Base-by-base conservation (phyloP, 169 alveolate species). In the Besnoitia besnoiti region DNA sequence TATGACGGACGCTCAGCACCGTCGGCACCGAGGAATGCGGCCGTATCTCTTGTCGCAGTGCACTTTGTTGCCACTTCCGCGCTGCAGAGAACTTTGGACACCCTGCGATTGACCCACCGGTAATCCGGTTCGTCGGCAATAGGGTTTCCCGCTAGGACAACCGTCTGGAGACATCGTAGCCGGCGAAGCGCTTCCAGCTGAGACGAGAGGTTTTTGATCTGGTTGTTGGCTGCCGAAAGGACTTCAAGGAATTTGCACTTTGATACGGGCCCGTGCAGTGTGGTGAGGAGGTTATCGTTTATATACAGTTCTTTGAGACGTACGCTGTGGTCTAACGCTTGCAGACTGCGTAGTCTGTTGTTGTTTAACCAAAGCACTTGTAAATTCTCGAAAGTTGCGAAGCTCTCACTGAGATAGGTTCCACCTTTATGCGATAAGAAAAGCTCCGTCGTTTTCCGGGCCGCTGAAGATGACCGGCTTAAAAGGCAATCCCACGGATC, bases 201-300 rank as follows among this genome's bases (percentile, higher is more conserved):
- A n/a, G 87, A 39, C 37, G 87, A 77, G 55, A 77, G 87, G 59
- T 77, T 77, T 35, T 77, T 77, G 49, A 77, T 77, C 40, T 24
- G 55, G 21, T 77, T 77, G 19, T 39, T 19, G 14, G 59, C 87
- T 8, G 87, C 87, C 30, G 87, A 39, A 0, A 77, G 59, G 24
- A 77, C 87, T 55, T 77, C 87, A 19, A 77, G 87, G 55, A 77
- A 77, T 35, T 40, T 77, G 19, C 49, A 44, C 33, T 42, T 37
- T 2, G 59, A 14, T 77, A 77, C 14, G 59, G 49, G 39, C 30
- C 61, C 87, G 30, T 42, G 87, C 5, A 77, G 55, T 40, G 87
- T 40, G 35, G 47, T 77, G 16, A 77, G 49, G 33, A 77, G 55
- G 87, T 77, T 77, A 30, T 77, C 40, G 21, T 77, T 42, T 21